phyloP scores from a whole-genome alignment of 2,329 filamentous ascomycete genomes.

The Diplodia seriata region DNA sequence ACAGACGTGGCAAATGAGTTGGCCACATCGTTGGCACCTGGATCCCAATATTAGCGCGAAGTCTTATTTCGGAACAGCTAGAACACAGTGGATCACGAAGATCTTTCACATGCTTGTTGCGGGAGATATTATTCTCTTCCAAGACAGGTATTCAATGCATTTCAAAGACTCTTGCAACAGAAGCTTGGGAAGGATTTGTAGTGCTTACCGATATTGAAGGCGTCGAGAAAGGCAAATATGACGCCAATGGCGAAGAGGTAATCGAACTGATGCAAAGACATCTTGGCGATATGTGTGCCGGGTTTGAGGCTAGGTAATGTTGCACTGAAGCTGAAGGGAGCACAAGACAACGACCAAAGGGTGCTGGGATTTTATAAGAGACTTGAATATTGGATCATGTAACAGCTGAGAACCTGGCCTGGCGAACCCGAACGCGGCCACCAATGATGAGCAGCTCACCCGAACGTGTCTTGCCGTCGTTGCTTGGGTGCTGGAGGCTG shows the following conservation, averaged over 20 bases:
- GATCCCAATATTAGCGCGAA: not conserved
- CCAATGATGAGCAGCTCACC: not conserved
- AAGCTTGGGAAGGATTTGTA: not conserved
- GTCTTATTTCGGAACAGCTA: not conserved
- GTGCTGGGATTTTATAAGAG: constrained; percentile 12
- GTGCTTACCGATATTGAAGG: constrained; percentile 66
- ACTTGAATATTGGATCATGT: not conserved
- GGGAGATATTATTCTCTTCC: too few species aligned
- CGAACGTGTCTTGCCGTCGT: constrained; percentile 10
- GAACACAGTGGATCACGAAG: too few species aligned
- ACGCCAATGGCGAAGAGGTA: constrained; percentile 70
- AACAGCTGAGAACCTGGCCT: constrained; percentile 6
- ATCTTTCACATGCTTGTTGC: too few species aligned
- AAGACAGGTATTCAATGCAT: too few species aligned
- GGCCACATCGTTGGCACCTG: constrained; percentile 60
- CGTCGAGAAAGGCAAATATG: constrained; percentile 70
- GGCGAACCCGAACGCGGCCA: not conserved
- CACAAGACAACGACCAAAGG: not conserved
- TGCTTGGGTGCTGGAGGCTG: constrained; percentile 8
- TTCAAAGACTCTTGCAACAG: too few species aligned
- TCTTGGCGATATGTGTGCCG: constrained; percentile 34
- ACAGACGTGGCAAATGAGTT: constrained; percentile 59
- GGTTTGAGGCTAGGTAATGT: too few species aligned
- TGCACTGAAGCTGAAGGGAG: not conserved
- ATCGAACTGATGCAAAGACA: constrained; percentile 61